Evolutionary conservation across 2,329 filamentous ascomycete genomes (phyloP), one percentile per base, ranked within the genome.

Genomic region (Diaporthe helianthi): DNA sequence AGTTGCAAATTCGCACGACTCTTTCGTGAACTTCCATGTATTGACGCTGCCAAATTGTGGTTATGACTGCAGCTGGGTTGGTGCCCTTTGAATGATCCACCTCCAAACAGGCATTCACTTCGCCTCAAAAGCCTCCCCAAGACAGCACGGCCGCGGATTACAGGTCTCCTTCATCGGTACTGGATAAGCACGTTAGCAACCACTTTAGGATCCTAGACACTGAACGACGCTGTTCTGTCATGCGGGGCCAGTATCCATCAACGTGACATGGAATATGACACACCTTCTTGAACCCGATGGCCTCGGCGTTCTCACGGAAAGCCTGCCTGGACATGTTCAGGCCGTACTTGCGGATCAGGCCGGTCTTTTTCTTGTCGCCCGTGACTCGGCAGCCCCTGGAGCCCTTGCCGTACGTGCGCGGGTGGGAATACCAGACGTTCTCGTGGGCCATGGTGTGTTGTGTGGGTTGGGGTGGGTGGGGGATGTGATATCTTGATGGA

Each of bases 311-410:
- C 78, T 84, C 83, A 75, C 83, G 78, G 79, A 84, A 85, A 78
- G 83, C 85, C 77, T 85, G 83, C 79, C 83, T 81, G 81, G 83
- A 85, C 78, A 85, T 84, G 78, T 92, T 90, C 75, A 93, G 84
- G 78, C 92, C 92, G 84, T 94, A 94, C 85, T 94, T 94, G 84
- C 92, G 91, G 87, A 94, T 93, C 76, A 94, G 87, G 92, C 92
- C 92, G 79, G 92, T 91, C 82, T 87, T 88, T 88, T 94, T 92
- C 78, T 90, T 90, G 89, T 93, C 79, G 69, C 55, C 71, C 22
- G 69, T 63, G 47, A 41, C 63, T 52, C 68, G 69, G 61, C 91
- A 93, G 78, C 83, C 81, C 81, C 91, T 88, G 81, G 89, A 84
- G 81, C 91, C 91, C 86, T 93, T 93, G 84, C 91, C 91, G 86